Base-by-base conservation (phyloP, 2,329 filamentous ascomycete genomes). In the Penicillium griseofulvum region DNA sequence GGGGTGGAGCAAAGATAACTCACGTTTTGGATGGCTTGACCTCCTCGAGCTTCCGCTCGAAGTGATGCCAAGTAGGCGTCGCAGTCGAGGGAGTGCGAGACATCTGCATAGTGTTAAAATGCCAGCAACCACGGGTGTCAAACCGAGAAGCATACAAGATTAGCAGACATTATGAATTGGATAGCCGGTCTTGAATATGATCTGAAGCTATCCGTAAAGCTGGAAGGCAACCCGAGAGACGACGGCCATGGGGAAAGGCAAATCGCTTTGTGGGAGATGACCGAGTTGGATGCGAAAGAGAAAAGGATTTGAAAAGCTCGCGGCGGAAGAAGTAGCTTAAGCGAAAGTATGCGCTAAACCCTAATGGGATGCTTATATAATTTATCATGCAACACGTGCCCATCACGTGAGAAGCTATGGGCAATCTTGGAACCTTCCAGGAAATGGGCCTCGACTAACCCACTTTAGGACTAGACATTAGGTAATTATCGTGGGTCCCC, bases 21-120 rank as follows among this genome's bases (percentile, higher is more conserved):
- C 87, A 96, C 94, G 87, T 90, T 77, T 97, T 99, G 33, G 89
- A 89, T 46, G 90, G 86, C 70, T 91, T 93, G 66, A 92, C 85
- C 64, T 92, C 88, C 65, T 92, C 88, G 55, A 95, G 86, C 70
- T 90, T 89, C 71, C 83, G 82, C 67, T 94, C 88, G 75, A 97
- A 97, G 61, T 83, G 78, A 75, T 89, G 84, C 74, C 84, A 87
- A 68, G 82, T 78, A 59, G 88, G 85, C 67, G 87, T 89, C 51
- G 88, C 80, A 52, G 87, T 88, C 58, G 89, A 90, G 65, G 88
- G 80, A 59, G 82, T 81, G 59, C 88, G 87, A 66, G 89, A 91
- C 72, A 83, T 83, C 85, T 88, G 72, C 57, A 64, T 61, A 56
- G 59, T 64, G 71, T 74, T 71, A 74, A 71, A 68, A 71, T 14